phyloP scores from a whole-genome alignment of 2,329 filamentous ascomycete genomes.

The Alternaria metachromatica region DNA sequence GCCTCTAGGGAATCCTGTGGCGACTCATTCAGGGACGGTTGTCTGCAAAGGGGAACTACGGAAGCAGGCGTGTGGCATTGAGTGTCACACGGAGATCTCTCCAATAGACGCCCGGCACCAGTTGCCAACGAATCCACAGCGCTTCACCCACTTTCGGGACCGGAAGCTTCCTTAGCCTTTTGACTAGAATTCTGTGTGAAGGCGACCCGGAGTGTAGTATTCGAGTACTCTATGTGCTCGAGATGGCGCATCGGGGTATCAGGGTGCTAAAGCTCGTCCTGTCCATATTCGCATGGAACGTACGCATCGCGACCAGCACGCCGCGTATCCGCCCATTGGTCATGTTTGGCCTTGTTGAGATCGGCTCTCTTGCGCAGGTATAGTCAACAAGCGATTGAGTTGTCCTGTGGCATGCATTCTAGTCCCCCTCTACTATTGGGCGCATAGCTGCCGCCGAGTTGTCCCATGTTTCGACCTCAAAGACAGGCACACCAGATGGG shows the following conservation, averaged over 20 bases:
- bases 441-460: constrained; percentile 39
- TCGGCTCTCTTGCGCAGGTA: constrained; percentile 28
- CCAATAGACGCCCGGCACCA: constrained; percentile 44
- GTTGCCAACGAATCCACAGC: constrained; percentile 42
- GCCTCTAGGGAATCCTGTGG: constrained; percentile 5
- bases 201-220: constrained; percentile 20
- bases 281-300: constrained; percentile 28
- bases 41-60: constrained; percentile 13
- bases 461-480: constrained; percentile 40
- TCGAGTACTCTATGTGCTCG: constrained; percentile 11
- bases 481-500: constrained; percentile 32
- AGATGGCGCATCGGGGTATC: constrained; percentile 29
- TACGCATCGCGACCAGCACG: constrained; percentile 32
- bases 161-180: constrained; percentile 13
- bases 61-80: constrained; percentile 36
- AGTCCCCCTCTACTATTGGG: constrained; percentile 34
- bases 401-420: constrained; percentile 37
- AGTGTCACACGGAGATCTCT: constrained; percentile 41
- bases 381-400: constrained; percentile 26
- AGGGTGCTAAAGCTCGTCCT: constrained; percentile 28
- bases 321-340: constrained; percentile 35
- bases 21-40: constrained; percentile 11
- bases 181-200: constrained; percentile 24
- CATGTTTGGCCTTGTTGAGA: constrained; percentile 27
- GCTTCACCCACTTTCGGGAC: constrained; percentile 33